Evolutionary conservation across 306 rosid genomes (phyloP).

Genomic region (Sicyos edulis): DNA sequence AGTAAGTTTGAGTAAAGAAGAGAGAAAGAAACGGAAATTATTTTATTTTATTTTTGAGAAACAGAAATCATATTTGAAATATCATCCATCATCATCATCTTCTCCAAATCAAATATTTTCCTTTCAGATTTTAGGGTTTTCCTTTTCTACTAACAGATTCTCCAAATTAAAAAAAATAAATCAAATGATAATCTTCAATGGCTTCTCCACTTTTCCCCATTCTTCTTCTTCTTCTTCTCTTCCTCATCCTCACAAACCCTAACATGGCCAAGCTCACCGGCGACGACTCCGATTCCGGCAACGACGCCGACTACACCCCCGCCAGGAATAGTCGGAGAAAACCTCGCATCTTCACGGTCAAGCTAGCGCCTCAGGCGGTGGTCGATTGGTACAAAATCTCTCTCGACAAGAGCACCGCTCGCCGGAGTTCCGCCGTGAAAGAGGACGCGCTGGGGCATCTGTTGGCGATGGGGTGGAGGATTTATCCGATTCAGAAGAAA

Average conservation of each 20-base stretch:
- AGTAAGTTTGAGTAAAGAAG: not conserved
- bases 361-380: conserved; percentile 41
- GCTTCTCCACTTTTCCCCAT: not conserved
- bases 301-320: not conserved
- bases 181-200: not conserved
- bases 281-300: not conserved
- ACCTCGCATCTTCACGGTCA: not conserved
- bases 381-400: conserved; percentile 30
- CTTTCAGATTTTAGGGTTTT: not conserved
- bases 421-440: not conserved
- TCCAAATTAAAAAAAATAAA: not conserved
- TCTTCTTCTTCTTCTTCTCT: not conserved
- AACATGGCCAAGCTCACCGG: not conserved
- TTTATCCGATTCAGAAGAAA: conserved; percentile 31
- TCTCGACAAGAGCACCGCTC: not conserved
- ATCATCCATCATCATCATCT: not conserved
- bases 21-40: not conserved
- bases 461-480: conserved; percentile 42
- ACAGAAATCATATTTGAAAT: not conserved
- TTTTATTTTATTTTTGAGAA: no score
- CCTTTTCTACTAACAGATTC: not conserved
- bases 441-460: conserved; percentile 48
- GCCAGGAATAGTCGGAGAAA: fast-evolving
- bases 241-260: not conserved
- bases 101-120: not conserved